These are phyloP conservation scores for Colletotrichum sp. DNA, from an alignment of 2,329 filamentous ascomycete genomes.

Conservation along the genomic window DNA sequence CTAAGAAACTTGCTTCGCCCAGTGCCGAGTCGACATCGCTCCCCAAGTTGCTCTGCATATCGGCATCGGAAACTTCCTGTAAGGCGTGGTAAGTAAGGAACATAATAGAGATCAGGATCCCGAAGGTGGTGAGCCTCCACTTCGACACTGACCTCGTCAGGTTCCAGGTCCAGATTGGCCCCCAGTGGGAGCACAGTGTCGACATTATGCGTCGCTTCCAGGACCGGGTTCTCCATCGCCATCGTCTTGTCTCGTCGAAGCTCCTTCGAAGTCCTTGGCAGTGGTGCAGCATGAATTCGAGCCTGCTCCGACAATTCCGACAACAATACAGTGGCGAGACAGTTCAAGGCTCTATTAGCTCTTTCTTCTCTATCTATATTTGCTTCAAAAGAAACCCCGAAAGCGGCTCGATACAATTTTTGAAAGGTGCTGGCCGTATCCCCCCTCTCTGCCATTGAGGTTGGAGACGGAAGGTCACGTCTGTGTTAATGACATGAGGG, in stretches of 20 bases:
- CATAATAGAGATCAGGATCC: neutral
- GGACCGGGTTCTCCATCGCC: neutral
- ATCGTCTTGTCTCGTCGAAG: neutral
- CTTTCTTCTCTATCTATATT: neutral
- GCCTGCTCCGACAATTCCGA: neutral
- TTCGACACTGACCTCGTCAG: slow-evolving; percentile 15
- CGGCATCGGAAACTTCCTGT: slow-evolving; percentile 12
- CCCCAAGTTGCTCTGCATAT: slow-evolving; percentile 16
- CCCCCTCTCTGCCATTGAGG: neutral
- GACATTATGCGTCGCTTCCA: neutral
- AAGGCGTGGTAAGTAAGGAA: neutral
- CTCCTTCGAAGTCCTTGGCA: neutral
- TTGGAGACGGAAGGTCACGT: neutral
- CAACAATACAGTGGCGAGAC: neutral
- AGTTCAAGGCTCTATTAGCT: neutral
- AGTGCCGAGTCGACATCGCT: slow-evolving; percentile 31
- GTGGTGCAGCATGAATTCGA: neutral
- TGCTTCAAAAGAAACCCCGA: neutral
- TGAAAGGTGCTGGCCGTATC: neutral
- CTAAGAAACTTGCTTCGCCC: slow-evolving; percentile 26
- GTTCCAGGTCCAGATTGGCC: slow-evolving; percentile 5
- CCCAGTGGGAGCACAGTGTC: neutral
- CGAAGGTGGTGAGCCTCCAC: neutral
- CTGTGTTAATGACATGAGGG: neutral
- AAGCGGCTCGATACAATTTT: neutral